Conservation (phyloP, 495 filamentous ascomycete genomes). For the Aspergillus bertholletiae region DNA sequence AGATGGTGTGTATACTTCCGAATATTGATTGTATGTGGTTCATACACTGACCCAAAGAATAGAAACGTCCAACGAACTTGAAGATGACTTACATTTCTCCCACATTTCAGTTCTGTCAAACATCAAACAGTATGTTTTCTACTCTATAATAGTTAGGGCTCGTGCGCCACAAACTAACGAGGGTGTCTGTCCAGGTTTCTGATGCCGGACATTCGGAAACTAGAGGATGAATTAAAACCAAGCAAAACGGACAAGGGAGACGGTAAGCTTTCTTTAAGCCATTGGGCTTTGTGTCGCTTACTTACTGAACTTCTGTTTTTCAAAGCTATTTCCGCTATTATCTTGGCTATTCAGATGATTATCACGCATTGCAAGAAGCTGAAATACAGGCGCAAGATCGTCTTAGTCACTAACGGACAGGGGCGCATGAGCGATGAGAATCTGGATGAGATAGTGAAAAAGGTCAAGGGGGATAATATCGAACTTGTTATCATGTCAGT, state of each 20-base stretch:
- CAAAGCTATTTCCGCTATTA: conserved; percentile 74
- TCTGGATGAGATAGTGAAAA: conserved; percentile 60
- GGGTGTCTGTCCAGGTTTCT: conserved; percentile 49
- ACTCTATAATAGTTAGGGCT: neutral
- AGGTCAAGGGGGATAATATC: conserved; percentile 71
- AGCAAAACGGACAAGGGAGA: conserved; percentile 73
- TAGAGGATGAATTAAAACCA: conserved; percentile 61
- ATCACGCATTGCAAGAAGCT: conserved; percentile 74
- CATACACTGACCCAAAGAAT: conserved; percentile 10
- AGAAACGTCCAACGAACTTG: conserved; percentile 68
- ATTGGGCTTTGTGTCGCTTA: neutral
- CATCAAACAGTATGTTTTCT: conserved; percentile 56
- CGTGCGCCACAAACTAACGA: neutral
- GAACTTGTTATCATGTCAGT: conserved; percentile 77
- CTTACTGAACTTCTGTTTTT: neutral
- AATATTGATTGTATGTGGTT: neutral
- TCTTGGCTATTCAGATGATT: conserved; percentile 86
- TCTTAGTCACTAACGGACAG: conserved; percentile 78
- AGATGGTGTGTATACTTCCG: conserved; percentile 45
- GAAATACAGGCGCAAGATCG: conserved; percentile 82
- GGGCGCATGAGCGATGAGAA: conserved; percentile 63
- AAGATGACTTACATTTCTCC: conserved; percentile 62
- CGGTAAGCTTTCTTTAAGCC: conserved; percentile 33
- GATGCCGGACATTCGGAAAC: conserved; percentile 61
- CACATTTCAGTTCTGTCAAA: conserved; percentile 72